phyloP scores from a whole-genome alignment of 805 yeast species.

The Yarrowia sp. region DNA sequence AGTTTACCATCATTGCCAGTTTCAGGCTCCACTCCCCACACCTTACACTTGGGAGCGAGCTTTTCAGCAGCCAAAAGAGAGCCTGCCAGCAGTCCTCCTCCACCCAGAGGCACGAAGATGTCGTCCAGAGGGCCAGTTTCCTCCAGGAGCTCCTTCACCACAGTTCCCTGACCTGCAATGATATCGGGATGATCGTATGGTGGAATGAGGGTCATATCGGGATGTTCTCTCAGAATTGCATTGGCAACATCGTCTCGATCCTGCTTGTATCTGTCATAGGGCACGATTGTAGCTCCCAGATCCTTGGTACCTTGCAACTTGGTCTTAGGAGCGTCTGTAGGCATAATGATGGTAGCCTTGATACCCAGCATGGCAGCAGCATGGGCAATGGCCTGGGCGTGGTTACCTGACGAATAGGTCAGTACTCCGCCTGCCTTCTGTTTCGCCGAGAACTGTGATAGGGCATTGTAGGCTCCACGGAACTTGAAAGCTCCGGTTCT shows the following conservation, averaged over 20 bases:
- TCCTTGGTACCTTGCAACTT: conserved; percentile 57
- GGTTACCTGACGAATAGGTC: conserved; percentile 62
- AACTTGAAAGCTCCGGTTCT: conserved; percentile 54
- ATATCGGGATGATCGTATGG: conserved; percentile 60
- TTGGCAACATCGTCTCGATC: conserved; percentile 57
- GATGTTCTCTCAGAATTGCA: conserved; percentile 50
- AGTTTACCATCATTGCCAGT: conserved; percentile 44
- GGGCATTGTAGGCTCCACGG: conserved; percentile 61
- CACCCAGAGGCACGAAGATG: conserved; percentile 61
- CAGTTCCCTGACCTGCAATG: conserved; percentile 61
- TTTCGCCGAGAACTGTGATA: conserved; percentile 54
- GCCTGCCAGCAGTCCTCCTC: conserved; percentile 61
- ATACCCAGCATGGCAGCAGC: conserved; percentile 56
- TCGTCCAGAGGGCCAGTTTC: conserved; percentile 55
- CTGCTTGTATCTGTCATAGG: conserved; percentile 53
- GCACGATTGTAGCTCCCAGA: conserved; percentile 59
- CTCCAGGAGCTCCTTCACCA: conserved; percentile 40
- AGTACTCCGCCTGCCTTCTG: conserved; percentile 56
- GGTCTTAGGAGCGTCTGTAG: conserved; percentile 59
- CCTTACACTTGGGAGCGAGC: conserved; percentile 42
- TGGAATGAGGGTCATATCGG: conserved; percentile 56
- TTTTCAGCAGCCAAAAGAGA: conserved; percentile 43
- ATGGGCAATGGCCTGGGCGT: conserved; percentile 61
- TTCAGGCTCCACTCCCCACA: conserved; percentile 45
- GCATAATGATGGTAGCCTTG: conserved; percentile 61